These are phyloP conservation scores for Graphium sp. DNA, from an alignment of 2,329 filamentous ascomycete genomes.

Conservation along the genomic window DNA sequence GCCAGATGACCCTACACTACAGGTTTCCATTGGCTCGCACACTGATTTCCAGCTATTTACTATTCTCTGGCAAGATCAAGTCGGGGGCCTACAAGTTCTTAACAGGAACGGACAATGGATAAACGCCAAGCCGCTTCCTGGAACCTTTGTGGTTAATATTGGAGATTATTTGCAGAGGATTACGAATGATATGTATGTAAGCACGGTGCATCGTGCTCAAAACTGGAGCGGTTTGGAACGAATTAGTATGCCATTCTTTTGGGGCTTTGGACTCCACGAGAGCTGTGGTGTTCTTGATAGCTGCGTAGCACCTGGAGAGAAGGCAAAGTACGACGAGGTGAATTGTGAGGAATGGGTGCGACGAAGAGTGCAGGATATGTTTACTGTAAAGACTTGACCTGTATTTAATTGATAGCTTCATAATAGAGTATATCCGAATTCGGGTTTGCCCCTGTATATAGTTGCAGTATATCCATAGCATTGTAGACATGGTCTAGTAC, in stretches of 20 bases:
- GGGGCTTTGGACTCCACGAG: constrained; percentile 33
- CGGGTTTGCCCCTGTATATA: too few relatives aligned
- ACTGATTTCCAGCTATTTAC: constrained; percentile 23
- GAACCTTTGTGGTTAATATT: constrained; percentile 12
- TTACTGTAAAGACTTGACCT: too few relatives aligned
- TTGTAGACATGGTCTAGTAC: too few relatives aligned
- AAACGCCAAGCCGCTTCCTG: constrained; percentile 9
- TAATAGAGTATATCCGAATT: too few relatives aligned
- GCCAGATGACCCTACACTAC: constrained; percentile 9
- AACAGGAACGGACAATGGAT: constrained; percentile 10
- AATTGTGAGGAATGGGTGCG: too few relatives aligned
- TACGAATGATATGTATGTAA: constrained; percentile 9
- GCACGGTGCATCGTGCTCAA: constrained; percentile 15
- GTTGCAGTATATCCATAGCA: too few relatives aligned
- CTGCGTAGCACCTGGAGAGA: too few relatives aligned
- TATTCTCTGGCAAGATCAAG: constrained; percentile 17
- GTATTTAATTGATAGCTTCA: too few relatives aligned
- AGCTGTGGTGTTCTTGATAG: too few relatives aligned
- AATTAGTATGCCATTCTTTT: constrained; percentile 40
- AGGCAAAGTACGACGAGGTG: too few relatives aligned
- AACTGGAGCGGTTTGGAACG: constrained; percentile 21
- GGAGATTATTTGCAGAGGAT: constrained; percentile 10
- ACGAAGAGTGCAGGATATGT: too few relatives aligned
- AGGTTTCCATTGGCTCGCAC: constrained; percentile 25
- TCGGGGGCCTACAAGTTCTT: constrained; percentile 12